Conservation (phyloP, 176 grass and related monocot genomes). For the Oryza officinalis region DNA sequence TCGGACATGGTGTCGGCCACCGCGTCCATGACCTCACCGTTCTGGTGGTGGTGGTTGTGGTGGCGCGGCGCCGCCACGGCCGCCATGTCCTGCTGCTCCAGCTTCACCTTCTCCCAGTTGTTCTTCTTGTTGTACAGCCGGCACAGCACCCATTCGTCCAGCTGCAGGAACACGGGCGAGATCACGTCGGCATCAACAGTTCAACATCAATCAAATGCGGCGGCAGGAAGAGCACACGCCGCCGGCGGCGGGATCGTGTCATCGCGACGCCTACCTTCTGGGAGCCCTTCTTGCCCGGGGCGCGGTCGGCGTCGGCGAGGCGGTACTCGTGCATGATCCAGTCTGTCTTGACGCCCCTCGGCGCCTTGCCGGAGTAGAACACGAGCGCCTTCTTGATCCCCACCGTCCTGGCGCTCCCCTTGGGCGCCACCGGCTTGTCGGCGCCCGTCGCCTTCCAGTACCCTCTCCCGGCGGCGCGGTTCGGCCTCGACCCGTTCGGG, state of each 20-base stretch:
- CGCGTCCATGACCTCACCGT: constrained; percentile 40
- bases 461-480: constrained; percentile 60
- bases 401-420: constrained; percentile 29
- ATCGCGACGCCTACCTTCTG: constrained; percentile 41
- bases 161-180: constrained; percentile 1
- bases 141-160: constrained; percentile 80
- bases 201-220: background rate
- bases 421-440: constrained; percentile 58
- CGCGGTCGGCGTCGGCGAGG: constrained; percentile 49
- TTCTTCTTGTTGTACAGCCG: constrained; percentile 88
- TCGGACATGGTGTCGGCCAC: constrained; percentile 49
- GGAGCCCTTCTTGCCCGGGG: constrained; percentile 51
- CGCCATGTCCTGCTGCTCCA: constrained; percentile 28
- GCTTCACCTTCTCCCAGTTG: constrained; percentile 68
- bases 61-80: constrained; percentile 4
- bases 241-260: background rate
- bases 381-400: constrained; percentile 79
- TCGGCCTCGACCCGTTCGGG: constrained; percentile 71
- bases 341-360: constrained; percentile 66
- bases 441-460: constrained; percentile 89
- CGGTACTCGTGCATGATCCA: constrained; percentile 96
- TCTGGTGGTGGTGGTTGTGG: background rate
- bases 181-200: background rate
- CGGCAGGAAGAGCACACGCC: background rate
- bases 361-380: constrained; percentile 78